phyloP scores from a whole-genome alignment of 78 protist species.

The Speleostelium caveatum region DNA sequence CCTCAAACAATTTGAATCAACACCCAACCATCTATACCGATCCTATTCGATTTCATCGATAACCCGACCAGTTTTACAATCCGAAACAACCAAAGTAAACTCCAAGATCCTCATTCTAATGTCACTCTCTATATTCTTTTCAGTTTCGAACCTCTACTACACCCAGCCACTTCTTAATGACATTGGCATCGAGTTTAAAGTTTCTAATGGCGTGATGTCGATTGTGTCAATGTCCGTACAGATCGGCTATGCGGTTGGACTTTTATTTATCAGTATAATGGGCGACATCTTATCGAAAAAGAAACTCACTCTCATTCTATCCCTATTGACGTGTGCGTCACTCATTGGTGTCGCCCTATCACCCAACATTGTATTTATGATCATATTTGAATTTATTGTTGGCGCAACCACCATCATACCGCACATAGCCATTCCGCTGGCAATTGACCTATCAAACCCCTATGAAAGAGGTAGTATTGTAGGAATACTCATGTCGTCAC shows the following conservation, averaged over 20 bases:
- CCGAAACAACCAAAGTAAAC: slow-evolving; percentile 29
- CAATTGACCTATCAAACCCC: slow-evolving; percentile 45
- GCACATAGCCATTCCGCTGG: slow-evolving; percentile 54
- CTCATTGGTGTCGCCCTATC: slow-evolving; percentile 47
- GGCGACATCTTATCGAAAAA: slow-evolving; percentile 57
- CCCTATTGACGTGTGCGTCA: slow-evolving; percentile 8
- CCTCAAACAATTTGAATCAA: neutral
- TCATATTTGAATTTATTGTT: slow-evolving; percentile 43
- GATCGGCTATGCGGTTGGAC: slow-evolving; percentile 49
- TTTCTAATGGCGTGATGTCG: neutral
- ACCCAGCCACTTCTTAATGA: slow-evolving; percentile 43
- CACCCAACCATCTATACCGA: neutral
- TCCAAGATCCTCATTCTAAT: slow-evolving; percentile 13
- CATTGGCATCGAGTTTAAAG: slow-evolving; percentile 3
- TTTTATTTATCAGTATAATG: slow-evolving; percentile 25
- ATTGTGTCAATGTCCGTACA: slow-evolving; percentile 42
- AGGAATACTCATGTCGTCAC: slow-evolving; percentile 28
- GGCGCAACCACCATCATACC: slow-evolving; percentile 60
- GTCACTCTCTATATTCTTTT: slow-evolving; percentile 34
- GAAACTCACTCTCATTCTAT: slow-evolving; percentile 20
- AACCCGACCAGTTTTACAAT: slow-evolving; percentile 42
- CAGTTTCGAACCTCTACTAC: slow-evolving; percentile 47
- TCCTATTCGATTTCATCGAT: neutral
- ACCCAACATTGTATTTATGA: slow-evolving; percentile 7
- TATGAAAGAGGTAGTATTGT: slow-evolving; percentile 27